Percentiles rank a stretch among this genome's conserved stretches.
phyloP scores from a whole-genome alignment of 208 protist genomes.

The Crithidia mellificae region DNA sequence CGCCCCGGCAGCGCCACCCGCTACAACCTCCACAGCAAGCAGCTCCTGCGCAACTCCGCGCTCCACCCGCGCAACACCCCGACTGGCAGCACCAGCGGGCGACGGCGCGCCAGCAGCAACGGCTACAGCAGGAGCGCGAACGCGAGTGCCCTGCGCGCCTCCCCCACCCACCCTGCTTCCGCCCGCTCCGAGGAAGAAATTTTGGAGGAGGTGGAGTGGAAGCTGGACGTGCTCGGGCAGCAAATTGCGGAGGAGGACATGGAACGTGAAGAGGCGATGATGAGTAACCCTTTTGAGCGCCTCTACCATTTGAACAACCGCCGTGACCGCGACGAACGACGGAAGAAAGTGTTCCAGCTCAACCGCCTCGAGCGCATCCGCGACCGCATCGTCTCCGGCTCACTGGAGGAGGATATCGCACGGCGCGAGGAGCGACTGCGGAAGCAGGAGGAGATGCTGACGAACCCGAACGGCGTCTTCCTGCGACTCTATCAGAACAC shows the following conservation, averaged over 20 bases:
- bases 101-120: no score
- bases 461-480: constrained; percentile 52
- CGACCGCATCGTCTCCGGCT: constrained; percentile 51
- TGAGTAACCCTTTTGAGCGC: constrained; percentile 56
- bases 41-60: background rate
- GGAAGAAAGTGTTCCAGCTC: constrained; percentile 48
- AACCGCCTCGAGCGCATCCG: constrained; percentile 55
- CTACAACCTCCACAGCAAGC: background rate
- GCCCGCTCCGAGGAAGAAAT: constrained; percentile 37
- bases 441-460: constrained; percentile 41
- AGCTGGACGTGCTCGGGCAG: constrained; percentile 41
- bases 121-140: background rate
- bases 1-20: background rate
- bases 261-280: constrained; percentile 43
- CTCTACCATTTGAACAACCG: constrained; percentile 88
- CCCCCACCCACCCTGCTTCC: constrained; percentile 7
- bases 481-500: constrained; percentile 59
- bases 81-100: no score
- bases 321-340: constrained; percentile 67
- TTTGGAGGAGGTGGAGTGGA: constrained; percentile 50
- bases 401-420: constrained; percentile 39
- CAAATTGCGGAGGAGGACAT: constrained; percentile 42
- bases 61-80: no score
- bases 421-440: constrained; percentile 41
- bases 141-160: background rate